A percentile compares a stretch with the other conserved stretches of the same genome.
Evolutionary conservation across 768 basidiomycete species (phyloP).

Genomic region (Lentinula sp.): DNA sequence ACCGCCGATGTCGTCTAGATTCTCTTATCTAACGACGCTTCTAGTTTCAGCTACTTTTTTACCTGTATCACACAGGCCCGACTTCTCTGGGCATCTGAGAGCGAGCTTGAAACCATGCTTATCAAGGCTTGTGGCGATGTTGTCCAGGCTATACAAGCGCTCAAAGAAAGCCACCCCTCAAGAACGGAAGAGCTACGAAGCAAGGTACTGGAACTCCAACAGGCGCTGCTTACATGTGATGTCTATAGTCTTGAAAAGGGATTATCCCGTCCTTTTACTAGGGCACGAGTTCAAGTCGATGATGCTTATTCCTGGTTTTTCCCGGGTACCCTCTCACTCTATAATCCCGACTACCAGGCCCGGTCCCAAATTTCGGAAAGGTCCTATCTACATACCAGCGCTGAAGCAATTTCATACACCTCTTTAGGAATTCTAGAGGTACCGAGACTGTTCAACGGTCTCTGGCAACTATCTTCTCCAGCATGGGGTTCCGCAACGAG

Average conservation of each 20-base stretch:
- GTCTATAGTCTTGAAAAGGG: conserved; percentile 2
- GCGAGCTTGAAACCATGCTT: conserved; percentile 1
- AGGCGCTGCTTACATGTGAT: conserved; percentile 5
- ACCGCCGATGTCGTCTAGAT: neutral
- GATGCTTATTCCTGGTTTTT: conserved; percentile 5
- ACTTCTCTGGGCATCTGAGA: conserved; percentile 5
- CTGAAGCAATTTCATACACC: conserved; percentile 6
- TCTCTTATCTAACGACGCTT: neutral
- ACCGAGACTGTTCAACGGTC: conserved; percentile 47
- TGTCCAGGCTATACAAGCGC: conserved; percentile 12
- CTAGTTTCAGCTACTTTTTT: conserved; percentile 10
- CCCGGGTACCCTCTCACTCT: neutral
- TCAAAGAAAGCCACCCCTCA: conserved; percentile 10
- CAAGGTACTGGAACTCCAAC: conserved; percentile 3
- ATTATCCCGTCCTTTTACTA: conserved; percentile 8
- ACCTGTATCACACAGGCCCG: conserved; percentile 5
- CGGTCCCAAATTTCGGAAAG: neutral
- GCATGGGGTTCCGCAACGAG: conserved; percentile 48
- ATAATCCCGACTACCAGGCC: neutral
- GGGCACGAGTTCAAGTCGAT: conserved; percentile 8
- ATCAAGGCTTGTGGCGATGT: conserved; percentile 8
- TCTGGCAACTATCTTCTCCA: conserved; percentile 58
- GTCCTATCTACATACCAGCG: neutral
- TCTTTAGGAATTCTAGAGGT: conserved; percentile 32
- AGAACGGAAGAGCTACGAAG: conserved; percentile 1